phyloP scores from a whole-genome alignment of 768 basidiomycete genomes.

The Tricholoma bakamatsutake region DNA sequence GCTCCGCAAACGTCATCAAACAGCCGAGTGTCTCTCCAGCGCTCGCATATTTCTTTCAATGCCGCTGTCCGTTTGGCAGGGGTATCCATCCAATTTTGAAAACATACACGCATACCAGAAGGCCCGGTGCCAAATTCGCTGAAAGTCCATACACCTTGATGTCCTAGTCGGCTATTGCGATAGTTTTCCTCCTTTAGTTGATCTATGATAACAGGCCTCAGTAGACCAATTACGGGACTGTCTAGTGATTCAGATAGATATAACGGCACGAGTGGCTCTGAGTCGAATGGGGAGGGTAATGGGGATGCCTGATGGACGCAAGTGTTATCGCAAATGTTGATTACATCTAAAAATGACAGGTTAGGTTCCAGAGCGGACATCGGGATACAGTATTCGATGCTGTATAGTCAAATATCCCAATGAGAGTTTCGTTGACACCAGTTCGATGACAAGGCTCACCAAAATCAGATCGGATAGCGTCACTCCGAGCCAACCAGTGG shows the following conservation, averaged over 20 bases:
- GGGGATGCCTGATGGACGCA: conserved; percentile 27
- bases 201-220: conserved; percentile 51
- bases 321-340: conserved; percentile 72
- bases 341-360: conserved; percentile 53
- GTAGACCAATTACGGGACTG: conserved; percentile 55
- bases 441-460: too few relatives aligned
- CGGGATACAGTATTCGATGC: too few relatives aligned
- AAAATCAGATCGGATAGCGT: too few relatives aligned
- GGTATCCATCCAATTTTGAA: conserved; percentile 46
- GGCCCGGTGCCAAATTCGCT: conserved; percentile 15
- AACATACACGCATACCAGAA: conserved; percentile 38
- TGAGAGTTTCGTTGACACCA: too few relatives aligned
- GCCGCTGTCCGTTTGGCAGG: conserved; percentile 53
- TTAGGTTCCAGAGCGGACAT: conserved; percentile 2
- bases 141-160: conserved; percentile 37
- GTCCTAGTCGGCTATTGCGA: conserved; percentile 18
- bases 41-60: conserved; percentile 63
- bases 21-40: conserved; percentile 64
- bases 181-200: conserved; percentile 49
- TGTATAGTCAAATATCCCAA: too few relatives aligned
- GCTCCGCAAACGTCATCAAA: conserved; percentile 66
- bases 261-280: conserved; percentile 49
- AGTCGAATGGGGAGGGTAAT: conserved; percentile 25
- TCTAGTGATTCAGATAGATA: conserved; percentile 42
- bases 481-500: too few relatives aligned